Base-by-base conservation (phyloP, 345 rosid genomes). In the Gossypium thurberi region DNA sequence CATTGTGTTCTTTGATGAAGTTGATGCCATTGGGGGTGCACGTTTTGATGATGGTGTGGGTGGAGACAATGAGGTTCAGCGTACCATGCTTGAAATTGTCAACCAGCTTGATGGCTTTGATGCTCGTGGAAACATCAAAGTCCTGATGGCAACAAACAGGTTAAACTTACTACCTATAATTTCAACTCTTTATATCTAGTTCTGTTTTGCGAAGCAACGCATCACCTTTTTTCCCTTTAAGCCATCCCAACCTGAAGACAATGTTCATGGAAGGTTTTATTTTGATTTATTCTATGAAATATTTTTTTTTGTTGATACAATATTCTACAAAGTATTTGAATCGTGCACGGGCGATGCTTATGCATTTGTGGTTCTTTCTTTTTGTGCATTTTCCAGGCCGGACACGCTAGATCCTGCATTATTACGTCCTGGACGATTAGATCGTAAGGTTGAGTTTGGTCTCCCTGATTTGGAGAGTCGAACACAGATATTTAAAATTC, bases 121-220 rank as follows among this genome's bases (percentile, higher is more conserved):
- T 1, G 96, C 86, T 15, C 86, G 91, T 6, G 91, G 89, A 58
- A 87, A 87, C 75, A 85, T 87, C 64, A 85, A 85, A 73, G 89
- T 87, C 43, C 86, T 95, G 13, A 95, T 95, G 99, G 99, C 99
- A 70, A 95, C 99, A 56, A 95, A 95, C 84, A 92, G 98, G 98
- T 89, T 1, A 58, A 74, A 10, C 56, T 62, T 14, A 62, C 65
- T 52, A 4, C 17, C 46, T 20, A 47, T 47, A 21, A 4, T 20
- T 65, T 68, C 17, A 18, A 65, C 60, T 59, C 42, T 17, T 44
- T 14, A n/a, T 11, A 15, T 52, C 14, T 56, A 17, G 6, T 46
- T 50, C 15, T 9, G 1, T 17, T 69, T 69, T 69, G 15, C 9
- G 46, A 69, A 50, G 21, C 57, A 51, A 8, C n/a, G 25, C 4